Base-by-base conservation (phyloP, 176 grass and related monocot genomes). In the Oryza brachyantha region DNA sequence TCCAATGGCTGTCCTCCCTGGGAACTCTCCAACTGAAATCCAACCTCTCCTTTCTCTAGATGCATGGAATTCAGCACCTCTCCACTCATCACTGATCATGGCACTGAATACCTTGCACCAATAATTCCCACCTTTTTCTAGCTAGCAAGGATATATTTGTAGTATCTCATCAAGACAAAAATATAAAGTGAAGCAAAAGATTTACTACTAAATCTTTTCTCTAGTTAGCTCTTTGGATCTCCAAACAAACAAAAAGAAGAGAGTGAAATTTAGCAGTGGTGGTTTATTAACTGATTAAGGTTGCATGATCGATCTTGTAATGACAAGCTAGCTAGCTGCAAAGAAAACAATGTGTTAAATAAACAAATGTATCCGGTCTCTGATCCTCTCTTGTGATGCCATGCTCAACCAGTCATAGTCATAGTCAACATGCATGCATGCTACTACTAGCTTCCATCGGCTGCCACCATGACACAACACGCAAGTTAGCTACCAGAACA, bases 41-140 rank as follows among this genome's bases (percentile, higher is more conserved):
- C 52, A 58, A 57, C 52, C 52, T 68, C 68, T 81, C 87, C 66
- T 88, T 75, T 43, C 35, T 24, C n/a, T 21, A 52, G 76, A 74
- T 84, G 76, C 77, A 85, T 85, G 57, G 82, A 89, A 85, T 85
- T 89, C 87, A 89, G 77, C 87, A 85, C 87, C 82, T 89, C 82
- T 14, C 87, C 82, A 88, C 82, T 83, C 88, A 83, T 86, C 73
- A 91, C 83, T 83, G 85, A 87, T 75, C 75, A 78, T 69, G 84
- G 85, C 91, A 93, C 91, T 88, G 86, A 93, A 85, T 88, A 79
- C 85, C 67, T 91, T 77, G 88, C 90, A 76, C 85, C 78, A 89
- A 85, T 81, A 85, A 85, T 85, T 85, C 77, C 67, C 29, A 48
- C 73, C 41, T 28, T 52, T 39, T 28, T 22, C 5, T 7, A 31